Conservation (phyloP, 139 green algal species). For the Chlamydomonas sp. region DNA sequence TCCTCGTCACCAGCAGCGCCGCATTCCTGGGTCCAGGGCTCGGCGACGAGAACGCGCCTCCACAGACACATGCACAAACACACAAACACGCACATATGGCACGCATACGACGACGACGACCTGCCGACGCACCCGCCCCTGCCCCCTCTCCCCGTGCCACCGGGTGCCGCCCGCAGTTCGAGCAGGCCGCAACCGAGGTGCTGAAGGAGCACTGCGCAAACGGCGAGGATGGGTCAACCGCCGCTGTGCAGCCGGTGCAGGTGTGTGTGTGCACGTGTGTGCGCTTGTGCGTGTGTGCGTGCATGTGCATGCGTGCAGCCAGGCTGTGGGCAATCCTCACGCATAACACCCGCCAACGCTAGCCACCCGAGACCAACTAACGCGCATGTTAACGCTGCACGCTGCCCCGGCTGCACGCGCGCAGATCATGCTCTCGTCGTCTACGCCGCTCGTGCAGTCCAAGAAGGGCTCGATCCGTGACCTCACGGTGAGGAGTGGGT, state of each 20-base stretch:
- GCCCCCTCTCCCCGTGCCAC: background rate
- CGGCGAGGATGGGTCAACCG: constrained; percentile 26
- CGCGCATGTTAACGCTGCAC: background rate
- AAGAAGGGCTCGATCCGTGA: constrained; percentile 44
- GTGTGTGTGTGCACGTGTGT: too few species aligned
- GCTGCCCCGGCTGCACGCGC: too few species aligned
- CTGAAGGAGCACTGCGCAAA: constrained; percentile 46
- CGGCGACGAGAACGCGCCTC: too few species aligned
- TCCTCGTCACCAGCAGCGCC: too few species aligned
- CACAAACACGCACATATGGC: background rate
- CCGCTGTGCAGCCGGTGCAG: constrained; percentile 19
- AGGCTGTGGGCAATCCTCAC: background rate
- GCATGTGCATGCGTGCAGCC: too few species aligned
- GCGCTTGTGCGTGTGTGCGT: too few species aligned
- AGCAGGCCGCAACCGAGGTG: constrained; percentile 60
- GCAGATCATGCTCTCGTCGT: constrained; percentile 60
- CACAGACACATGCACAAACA: too few species aligned
- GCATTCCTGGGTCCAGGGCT: too few species aligned
- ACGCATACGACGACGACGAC: background rate
- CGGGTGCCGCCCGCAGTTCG: constrained; percentile 43
- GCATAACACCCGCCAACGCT: constrained; percentile 34
- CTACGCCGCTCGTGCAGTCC: constrained; percentile 37
- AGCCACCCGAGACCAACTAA: constrained; percentile 4
- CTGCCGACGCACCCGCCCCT: background rate
- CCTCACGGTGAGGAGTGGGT: constrained; percentile 48